These are phyloP conservation scores for Peltaster fructicola DNA, from an alignment of 2,329 filamentous ascomycete species.

Conservation along the genomic window DNA sequence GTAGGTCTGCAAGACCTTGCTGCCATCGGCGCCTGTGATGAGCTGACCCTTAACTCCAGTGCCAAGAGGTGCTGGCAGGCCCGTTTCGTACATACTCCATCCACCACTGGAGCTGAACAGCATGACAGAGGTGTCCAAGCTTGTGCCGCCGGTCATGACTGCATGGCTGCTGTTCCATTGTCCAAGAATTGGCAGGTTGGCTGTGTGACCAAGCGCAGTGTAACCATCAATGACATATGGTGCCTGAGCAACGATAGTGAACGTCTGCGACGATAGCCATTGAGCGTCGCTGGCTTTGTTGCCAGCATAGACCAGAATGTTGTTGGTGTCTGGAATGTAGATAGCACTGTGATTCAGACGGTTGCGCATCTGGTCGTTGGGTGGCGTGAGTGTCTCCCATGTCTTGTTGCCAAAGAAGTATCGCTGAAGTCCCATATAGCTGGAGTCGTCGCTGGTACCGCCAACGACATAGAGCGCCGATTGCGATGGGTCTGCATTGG, in stretches of 20 bases:
- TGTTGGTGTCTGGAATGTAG: constrained; percentile 52
- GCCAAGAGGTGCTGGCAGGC: constrained; percentile 33
- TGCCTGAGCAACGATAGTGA: constrained; percentile 47
- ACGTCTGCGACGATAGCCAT: constrained; percentile 52
- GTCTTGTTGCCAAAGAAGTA: constrained; percentile 38
- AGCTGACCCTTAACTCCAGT: constrained; percentile 34
- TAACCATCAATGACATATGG: constrained; percentile 48
- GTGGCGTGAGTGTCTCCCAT: constrained; percentile 40
- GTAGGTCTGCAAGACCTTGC: constrained; percentile 63
- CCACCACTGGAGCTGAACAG: constrained; percentile 46
- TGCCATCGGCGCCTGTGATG: constrained; percentile 55
- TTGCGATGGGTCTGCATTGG: constrained; percentile 35
- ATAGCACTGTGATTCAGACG: constrained; percentile 57
- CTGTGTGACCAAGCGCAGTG: constrained; percentile 42
- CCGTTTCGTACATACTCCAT: constrained; percentile 52
- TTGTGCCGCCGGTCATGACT: constrained; percentile 56
- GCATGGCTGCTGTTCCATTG: constrained; percentile 55
- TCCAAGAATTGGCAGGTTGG: constrained; percentile 52
- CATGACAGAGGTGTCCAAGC: constrained; percentile 50
- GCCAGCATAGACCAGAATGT: constrained; percentile 69
- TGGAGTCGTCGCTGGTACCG: constrained; percentile 38
- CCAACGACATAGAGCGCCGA: constrained; percentile 67
- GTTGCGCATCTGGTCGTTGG: constrained; percentile 42
- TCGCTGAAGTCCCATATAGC: constrained; percentile 59
- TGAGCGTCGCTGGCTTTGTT: constrained; percentile 39